Evolutionary conservation across 2,329 filamentous ascomycete genomes (phyloP).

Genomic region (Fusarium solani-melongenae): DNA sequence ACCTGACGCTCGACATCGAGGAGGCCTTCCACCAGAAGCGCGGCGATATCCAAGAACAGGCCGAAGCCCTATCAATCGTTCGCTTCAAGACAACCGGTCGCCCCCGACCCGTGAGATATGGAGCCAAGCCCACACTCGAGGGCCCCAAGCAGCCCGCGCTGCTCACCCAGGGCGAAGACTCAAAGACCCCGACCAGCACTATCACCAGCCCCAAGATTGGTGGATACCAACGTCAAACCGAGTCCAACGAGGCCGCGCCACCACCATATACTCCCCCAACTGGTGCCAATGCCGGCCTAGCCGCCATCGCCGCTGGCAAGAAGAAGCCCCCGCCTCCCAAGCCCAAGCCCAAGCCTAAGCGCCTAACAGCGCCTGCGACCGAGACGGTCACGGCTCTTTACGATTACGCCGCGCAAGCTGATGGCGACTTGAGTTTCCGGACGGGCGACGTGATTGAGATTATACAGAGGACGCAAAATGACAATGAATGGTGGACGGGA

Average conservation of each 20-base stretch:
- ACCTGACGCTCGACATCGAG: slow-evolving; percentile 89
- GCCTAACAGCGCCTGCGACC: slow-evolving; percentile 71
- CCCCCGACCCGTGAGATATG: slow-evolving; percentile 68
- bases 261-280: slow-evolving; percentile 74
- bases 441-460: slow-evolving; percentile 94
- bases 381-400: slow-evolving; percentile 93
- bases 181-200: slow-evolving; percentile 36
- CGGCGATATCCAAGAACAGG: slow-evolving; percentile 84
- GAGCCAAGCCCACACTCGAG: slow-evolving; percentile 64
- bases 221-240: slow-evolving; percentile 49
- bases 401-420: slow-evolving; percentile 95
- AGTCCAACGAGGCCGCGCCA: slow-evolving; percentile 66
- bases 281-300: slow-evolving; percentile 54
- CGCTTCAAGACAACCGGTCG: slow-evolving; percentile 92
- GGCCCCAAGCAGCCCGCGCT: slow-evolving; percentile 60
- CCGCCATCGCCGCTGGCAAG: slow-evolving; percentile 63
- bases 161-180: slow-evolving; percentile 61
- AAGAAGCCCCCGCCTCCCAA: slow-evolving; percentile 76
- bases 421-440: slow-evolving; percentile 91
- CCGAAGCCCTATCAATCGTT: slow-evolving; percentile 86
- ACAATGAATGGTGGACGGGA: slow-evolving; percentile 98
- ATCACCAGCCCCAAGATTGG: slow-evolving; percentile 44
- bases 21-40: slow-evolving; percentile 91
- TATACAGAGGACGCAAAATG: slow-evolving; percentile 81
- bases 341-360: slow-evolving; percentile 80